Percentiles rank a stretch among this genome's conserved stretches.
phyloP scores from a whole-genome alignment of 2,329 filamentous ascomycete species.

The Polychaeton citri region DNA sequence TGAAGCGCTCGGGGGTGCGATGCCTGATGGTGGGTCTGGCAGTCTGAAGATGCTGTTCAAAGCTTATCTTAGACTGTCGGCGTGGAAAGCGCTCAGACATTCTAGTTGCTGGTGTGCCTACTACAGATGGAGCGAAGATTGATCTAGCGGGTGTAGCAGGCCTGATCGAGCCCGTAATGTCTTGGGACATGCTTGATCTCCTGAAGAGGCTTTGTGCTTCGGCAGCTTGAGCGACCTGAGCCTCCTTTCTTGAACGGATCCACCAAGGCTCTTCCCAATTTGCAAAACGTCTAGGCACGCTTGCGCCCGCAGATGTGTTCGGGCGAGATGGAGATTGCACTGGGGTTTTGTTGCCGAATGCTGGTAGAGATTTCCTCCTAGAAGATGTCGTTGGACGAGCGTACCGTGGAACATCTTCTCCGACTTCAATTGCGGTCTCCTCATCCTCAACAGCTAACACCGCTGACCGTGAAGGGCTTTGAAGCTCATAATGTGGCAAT shows the following conservation, averaged over 20 bases:
- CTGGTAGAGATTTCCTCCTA: slow-evolving; percentile 20
- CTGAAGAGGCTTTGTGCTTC: neutral
- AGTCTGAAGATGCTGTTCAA: slow-evolving; percentile 3
- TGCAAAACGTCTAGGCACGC: slow-evolving; percentile 10
- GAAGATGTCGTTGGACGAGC: slow-evolving; percentile 18
- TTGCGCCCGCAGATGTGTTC: slow-evolving; percentile 17
- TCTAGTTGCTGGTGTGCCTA: neutral
- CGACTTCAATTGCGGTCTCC: too few relatives aligned
- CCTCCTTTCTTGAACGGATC: slow-evolving; percentile 5
- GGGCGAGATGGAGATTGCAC: slow-evolving; percentile 8
- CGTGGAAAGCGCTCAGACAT: slow-evolving; percentile 7
- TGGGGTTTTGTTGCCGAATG: slow-evolving; percentile 9
- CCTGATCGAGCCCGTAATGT: neutral
- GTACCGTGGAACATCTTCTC: slow-evolving; percentile 16
- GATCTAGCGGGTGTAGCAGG: neutral
- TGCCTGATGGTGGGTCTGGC: neutral
- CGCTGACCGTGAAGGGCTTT: too few relatives aligned
- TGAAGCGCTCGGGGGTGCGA: slow-evolving; percentile 1
- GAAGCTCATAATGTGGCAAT: too few relatives aligned
- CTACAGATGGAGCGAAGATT: neutral
- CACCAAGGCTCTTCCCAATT: slow-evolving; percentile 11
- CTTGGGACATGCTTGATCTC: too few relatives aligned
- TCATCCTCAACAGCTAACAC: too few relatives aligned
- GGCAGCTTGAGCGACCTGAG: neutral
- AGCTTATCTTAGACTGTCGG: slow-evolving; percentile 4